Percentiles rank a stretch among this genome's conserved stretches.
These are phyloP conservation scores for Tilletia walkeri DNA, from an alignment of 1,284 basidiomycete genomes.

Conservation along the genomic window DNA sequence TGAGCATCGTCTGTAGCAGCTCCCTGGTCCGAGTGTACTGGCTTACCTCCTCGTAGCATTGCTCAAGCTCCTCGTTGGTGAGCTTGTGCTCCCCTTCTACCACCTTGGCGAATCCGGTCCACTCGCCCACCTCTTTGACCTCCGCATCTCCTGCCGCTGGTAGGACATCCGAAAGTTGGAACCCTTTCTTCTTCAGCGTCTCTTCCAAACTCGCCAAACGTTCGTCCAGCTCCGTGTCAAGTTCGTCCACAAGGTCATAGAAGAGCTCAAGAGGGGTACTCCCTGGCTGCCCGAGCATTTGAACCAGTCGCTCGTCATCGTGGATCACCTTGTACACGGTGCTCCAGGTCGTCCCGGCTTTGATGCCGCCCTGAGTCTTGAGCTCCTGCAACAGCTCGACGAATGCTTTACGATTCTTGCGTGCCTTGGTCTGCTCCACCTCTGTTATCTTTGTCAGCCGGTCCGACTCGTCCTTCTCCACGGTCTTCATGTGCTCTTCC, in stretches of 20 bases:
- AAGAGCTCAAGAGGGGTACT: constrained; percentile 92
- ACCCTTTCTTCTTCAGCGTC: constrained; percentile 63
- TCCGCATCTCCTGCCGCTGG: constrained; percentile 50
- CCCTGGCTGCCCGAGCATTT: constrained; percentile 83
- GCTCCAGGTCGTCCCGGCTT: constrained; percentile 85
- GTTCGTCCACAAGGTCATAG: constrained; percentile 84
- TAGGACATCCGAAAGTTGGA: constrained; percentile 60
- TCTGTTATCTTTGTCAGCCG: constrained; percentile 24
- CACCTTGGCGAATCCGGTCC: constrained; percentile 60
- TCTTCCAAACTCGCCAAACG: constrained; percentile 68
- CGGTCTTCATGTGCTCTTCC: constrained; percentile 42
- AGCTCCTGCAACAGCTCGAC: constrained; percentile 72
- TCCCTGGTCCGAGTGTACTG: background rate
- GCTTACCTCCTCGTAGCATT: constrained; percentile 21
- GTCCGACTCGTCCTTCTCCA: constrained; percentile 40
- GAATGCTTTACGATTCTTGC: constrained; percentile 44
- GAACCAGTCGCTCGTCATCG: constrained; percentile 76
- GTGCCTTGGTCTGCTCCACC: constrained; percentile 28
- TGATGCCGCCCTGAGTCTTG: constrained; percentile 68
- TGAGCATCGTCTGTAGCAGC: background rate
- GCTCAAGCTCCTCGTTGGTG: background rate
- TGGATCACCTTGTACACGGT: constrained; percentile 74
- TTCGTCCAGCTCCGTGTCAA: constrained; percentile 79
- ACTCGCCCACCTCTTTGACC: constrained; percentile 57
- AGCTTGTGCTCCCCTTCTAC: constrained; percentile 16